Base-by-base conservation (phyloP, 1,284 basidiomycete genomes). In the Gymnopus androsaceus region DNA sequence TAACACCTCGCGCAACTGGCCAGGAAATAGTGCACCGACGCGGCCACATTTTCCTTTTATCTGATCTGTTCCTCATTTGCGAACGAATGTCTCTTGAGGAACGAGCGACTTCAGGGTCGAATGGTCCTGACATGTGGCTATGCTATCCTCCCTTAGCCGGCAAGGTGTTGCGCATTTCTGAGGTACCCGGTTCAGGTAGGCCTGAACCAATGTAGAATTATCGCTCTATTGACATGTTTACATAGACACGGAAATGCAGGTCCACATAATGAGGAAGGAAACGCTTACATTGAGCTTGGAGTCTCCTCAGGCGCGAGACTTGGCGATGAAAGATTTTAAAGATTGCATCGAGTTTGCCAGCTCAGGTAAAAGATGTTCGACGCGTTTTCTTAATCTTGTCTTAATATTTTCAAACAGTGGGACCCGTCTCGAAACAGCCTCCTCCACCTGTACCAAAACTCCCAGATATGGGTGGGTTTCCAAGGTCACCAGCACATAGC, bases 61-160 rank as follows among this genome's bases (percentile, higher is more conserved):
- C 95, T 7, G 96, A 99, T 67, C 75, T 98, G 15, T 93, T 98
- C 70, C 76, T 98, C 53, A 74, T 98, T 27, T 94, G 90, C 61
- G 93, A 95, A 69, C 80, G 84, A 64, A 94, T 95, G 84, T 72
- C 82, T 2, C 78, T 76, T 15, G 80, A 84, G 51, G 92, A 95
- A 59, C 74, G 73, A 51, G 69, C 70, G 50, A 66, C 76, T 51
- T 69, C 75, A 44, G 82, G 75, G 7, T 74, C 75, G 28, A 79
- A 79, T 57, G 85, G 85, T 53, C 80, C 87, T 6, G 94, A 98
- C 67, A 92, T 97, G 87, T 94, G 90, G 87, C 76, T 99, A 51
- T 84, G 90, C 61, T 99, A 97, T 75, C 97, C 97, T 19, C 97
- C 97, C 3, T 75, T 99, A 50, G 90, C 97, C 7, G 95, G 95